Evolutionary conservation across 2,329 filamentous ascomycete genomes (phyloP).

Genomic region (Hypoxylon sp.): DNA sequence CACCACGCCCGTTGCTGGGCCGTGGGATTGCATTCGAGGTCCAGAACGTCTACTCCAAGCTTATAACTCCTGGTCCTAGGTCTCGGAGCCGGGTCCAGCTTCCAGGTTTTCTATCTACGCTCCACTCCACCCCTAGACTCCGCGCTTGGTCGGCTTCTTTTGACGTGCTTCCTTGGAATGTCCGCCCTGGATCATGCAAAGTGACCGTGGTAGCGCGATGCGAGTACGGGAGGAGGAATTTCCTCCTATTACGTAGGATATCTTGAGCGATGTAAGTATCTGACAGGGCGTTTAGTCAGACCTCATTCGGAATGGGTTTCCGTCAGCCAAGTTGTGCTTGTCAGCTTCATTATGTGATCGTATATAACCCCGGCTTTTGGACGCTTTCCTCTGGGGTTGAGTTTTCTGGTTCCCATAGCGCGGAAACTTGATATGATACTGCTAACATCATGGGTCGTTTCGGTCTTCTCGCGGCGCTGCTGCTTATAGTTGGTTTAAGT

Average conservation of each 20-base stretch:
- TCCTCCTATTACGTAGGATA: conserved; percentile 35
- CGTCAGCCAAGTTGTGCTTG: conserved; percentile 22
- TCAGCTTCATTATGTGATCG: conserved; percentile 16
- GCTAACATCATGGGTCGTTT: conserved; percentile 47
- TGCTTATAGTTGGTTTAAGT: conserved; percentile 49
- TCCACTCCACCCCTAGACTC: conserved; percentile 24
- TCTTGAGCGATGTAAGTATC: conserved; percentile 6
- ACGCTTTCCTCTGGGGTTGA: background rate
- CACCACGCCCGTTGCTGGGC: conserved; percentile 15
- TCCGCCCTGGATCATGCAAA: conserved; percentile 20
- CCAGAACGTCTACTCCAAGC: conserved; percentile 23
- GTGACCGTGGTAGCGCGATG: conserved; percentile 18
- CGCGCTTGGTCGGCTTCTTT: conserved; percentile 20
- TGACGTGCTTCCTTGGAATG: background rate
- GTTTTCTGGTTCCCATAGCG: conserved; percentile 8
- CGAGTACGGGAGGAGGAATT: conserved; percentile 13
- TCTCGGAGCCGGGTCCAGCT: conserved; percentile 33
- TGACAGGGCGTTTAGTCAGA: conserved; percentile 22
- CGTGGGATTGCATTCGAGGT: conserved; percentile 13
- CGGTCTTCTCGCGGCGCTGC: conserved; percentile 43
- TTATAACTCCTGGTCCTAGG: conserved; percentile 29
- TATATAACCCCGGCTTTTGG: conserved; percentile 24
- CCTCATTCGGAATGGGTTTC: conserved; percentile 26
- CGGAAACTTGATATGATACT: conserved; percentile 6
- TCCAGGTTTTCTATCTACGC: conserved; percentile 28